Evolutionary conservation across 2,329 filamentous ascomycete genomes (phyloP), one percentile per base, ranked within the genome.

Genomic region (Penicillium sp.): DNA sequence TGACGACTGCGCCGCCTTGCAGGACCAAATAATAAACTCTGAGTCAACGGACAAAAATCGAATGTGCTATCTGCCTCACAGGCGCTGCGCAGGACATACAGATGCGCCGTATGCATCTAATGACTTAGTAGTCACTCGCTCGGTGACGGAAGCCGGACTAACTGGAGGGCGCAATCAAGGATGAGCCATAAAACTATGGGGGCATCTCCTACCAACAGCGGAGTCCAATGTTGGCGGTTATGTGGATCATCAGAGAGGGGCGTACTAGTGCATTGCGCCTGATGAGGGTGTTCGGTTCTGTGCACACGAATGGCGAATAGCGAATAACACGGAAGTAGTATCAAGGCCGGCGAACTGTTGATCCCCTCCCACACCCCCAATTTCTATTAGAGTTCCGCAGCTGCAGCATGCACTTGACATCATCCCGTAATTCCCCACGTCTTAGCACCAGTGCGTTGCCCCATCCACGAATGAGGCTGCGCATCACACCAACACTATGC

Each of bases 221-320:
- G 51, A 48, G 51, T 55, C 48, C 51, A 53, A 54, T 48, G 61
- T 66, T 66, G 63, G 65, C 62, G 64, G 63, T 60, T 62, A 64
- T 62, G 66, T 63, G 68, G 63, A 65, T 67, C 63, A 66, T 64
- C 52, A 58, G 49, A 58, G 58, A 56, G 54, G 57, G 53, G 58
- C 53, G 52, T 45, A 55, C 54, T 51, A 56, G 49, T 49, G 50
- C 49, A 46, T 51, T 57, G 44, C 53, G 59, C 54, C 59, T 61
- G 50, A 48, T 54, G 44, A 49, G n/a, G 37, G 18, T 40, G 51
- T 51, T 41, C 42, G 48, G 49, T 55, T 49, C 26, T 52, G 51
- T 27, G 35, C 41, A 37, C 55, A 35, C 44, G 14, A 53, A 37
- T 20, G 41, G 53, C n/a, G 33, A 37, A 37, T 37, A 37, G 15